Percentiles rank a stretch among this genome's conserved stretches.
Conservation (phyloP, 208 protist genomes). For the Trypanosoma caninum region DNA sequence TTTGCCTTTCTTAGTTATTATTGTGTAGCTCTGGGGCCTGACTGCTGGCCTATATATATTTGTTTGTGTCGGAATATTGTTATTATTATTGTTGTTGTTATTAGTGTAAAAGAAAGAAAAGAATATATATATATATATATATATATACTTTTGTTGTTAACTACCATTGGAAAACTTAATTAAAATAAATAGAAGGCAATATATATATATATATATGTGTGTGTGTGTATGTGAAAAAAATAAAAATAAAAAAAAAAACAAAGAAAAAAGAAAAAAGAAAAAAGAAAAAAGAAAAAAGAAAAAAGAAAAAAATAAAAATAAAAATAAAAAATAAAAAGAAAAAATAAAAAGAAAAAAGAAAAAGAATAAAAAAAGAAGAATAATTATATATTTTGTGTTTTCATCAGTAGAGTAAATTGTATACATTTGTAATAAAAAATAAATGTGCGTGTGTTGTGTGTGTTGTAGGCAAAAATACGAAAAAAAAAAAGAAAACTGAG, state of each 20-base stretch:
- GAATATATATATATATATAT: neutral
- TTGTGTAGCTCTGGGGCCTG: too few species aligned
- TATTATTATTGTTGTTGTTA: neutral
- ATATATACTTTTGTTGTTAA: neutral
- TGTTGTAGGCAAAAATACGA: neutral
- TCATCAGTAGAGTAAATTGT: conserved; percentile 1
- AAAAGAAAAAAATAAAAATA: neutral
- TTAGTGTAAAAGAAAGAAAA: neutral
- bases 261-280: neutral
- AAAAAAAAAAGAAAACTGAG: neutral
- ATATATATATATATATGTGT: conserved; percentile 16
- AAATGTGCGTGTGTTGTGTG: neutral
- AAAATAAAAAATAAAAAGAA: neutral
- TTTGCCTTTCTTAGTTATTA: neutral
- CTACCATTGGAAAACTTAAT: neutral
- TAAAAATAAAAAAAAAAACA: neutral
- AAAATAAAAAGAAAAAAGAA: too few species aligned
- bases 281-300: neutral
- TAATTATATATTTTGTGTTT: too few species aligned
- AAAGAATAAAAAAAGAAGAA: too few species aligned
- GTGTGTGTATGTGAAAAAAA: neutral
- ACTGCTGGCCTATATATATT: neutral
- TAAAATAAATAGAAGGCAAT: neutral
- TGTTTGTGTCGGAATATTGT: conserved; percentile 8
- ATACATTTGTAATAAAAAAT: neutral